These are phyloP conservation scores for Elsinoe batatas DNA, from an alignment of 2,329 filamentous ascomycete genomes.

Conservation along the genomic window DNA sequence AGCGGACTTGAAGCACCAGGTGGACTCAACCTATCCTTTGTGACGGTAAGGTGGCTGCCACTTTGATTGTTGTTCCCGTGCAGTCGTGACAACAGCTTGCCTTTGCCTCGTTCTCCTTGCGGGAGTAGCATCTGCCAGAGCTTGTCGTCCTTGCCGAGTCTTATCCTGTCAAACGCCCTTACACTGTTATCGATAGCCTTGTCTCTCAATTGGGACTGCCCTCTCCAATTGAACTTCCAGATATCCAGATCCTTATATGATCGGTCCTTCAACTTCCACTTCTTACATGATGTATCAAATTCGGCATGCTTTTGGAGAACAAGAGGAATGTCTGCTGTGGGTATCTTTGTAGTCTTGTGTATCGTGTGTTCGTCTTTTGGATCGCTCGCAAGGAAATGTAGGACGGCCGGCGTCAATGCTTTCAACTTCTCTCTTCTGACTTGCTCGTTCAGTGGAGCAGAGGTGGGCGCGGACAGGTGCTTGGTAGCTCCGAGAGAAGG, in stretches of 20 bases:
- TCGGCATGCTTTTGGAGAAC: slow-evolving; percentile 44
- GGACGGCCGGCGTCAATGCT: slow-evolving; percentile 36
- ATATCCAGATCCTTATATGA: slow-evolving; percentile 52
- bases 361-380: slow-evolving; percentile 41
- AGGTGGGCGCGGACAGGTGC: slow-evolving; percentile 28
- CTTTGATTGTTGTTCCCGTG: slow-evolving; percentile 32
- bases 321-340: slow-evolving; percentile 38
- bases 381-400: slow-evolving; percentile 47
- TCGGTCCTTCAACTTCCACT: slow-evolving; percentile 48
- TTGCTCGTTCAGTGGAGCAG: slow-evolving; percentile 28
- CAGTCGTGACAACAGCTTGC: slow-evolving; percentile 50
- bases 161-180: slow-evolving; percentile 52
- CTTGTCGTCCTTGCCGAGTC: slow-evolving; percentile 49
- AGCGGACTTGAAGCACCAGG: slow-evolving; percentile 23
- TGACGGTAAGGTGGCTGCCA: slow-evolving; percentile 19
- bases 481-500: slow-evolving; percentile 33
- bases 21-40: slow-evolving; percentile 19
- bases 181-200: slow-evolving; percentile 53
- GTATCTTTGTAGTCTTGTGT: slow-evolving; percentile 37
- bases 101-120: slow-evolving; percentile 51
- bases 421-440: slow-evolving; percentile 24
- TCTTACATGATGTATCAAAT: slow-evolving; percentile 33
- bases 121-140: slow-evolving; percentile 54
- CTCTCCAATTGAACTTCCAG: slow-evolving; percentile 49
- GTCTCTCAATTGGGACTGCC: slow-evolving; percentile 45